Evolutionary conservation across 768 basidiomycete genomes (phyloP).

Genomic region (Lactarius indigo): DNA sequence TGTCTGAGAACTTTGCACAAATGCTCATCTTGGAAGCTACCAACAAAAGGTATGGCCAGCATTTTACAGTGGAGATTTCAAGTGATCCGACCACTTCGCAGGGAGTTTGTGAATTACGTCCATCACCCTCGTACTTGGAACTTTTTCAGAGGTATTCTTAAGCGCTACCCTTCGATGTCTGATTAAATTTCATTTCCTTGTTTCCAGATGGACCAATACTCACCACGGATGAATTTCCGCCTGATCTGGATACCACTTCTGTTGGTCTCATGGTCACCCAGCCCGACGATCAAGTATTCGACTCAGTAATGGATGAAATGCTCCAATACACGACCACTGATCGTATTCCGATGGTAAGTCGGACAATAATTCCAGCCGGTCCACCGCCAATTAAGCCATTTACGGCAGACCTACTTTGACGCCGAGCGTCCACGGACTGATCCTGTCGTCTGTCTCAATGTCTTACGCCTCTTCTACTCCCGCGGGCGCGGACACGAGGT

Average conservation of each 20-base stretch:
- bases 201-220: slow-evolving; percentile 36
- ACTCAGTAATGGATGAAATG: slow-evolving; percentile 55
- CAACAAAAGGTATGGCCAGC: slow-evolving; percentile 36
- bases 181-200: slow-evolving; percentile 12
- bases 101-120: slow-evolving; percentile 40
- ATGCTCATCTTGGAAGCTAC: slow-evolving; percentile 56
- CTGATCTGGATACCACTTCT: slow-evolving; percentile 58
- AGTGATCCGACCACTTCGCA: slow-evolving; percentile 21
- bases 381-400: slow-evolving; percentile 6
- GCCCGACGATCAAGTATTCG: slow-evolving; percentile 33
- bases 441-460: slow-evolving; percentile 51
- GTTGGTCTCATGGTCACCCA: slow-evolving; percentile 45
- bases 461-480: slow-evolving; percentile 47
- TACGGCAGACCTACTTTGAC: slow-evolving; percentile 49
- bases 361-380: not conserved
- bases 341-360: slow-evolving; percentile 39
- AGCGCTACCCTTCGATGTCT: slow-evolving; percentile 35
- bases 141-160: slow-evolving; percentile 45
- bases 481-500: slow-evolving; percentile 48
- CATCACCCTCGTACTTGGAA: slow-evolving; percentile 48
- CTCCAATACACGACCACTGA: slow-evolving; percentile 46
- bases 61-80: not conserved
- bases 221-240: slow-evolving; percentile 49
- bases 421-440: slow-evolving; percentile 48
- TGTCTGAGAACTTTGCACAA: slow-evolving; percentile 56